phyloP scores from a whole-genome alignment of 495 filamentous ascomycete genomes.

The Neurospora sp. region DNA sequence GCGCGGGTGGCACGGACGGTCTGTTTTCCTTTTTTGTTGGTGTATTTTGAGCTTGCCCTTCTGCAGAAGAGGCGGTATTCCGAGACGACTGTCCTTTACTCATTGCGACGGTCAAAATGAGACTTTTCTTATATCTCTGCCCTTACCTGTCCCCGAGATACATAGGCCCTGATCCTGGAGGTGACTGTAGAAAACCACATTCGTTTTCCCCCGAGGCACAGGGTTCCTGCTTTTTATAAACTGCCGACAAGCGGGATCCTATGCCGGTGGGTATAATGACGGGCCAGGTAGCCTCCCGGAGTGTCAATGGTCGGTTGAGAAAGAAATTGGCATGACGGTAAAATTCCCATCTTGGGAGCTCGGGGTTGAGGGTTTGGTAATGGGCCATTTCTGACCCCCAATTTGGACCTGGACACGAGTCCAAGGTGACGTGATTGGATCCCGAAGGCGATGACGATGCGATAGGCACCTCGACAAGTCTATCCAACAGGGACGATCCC shows the following conservation, averaged over 20 bases:
- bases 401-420: not conserved
- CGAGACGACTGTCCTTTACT: not conserved
- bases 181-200: not conserved
- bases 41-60: not conserved
- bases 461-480: not conserved
- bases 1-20: not conserved
- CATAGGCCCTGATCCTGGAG: not conserved
- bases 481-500: not conserved
- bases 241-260: not conserved
- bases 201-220: not conserved
- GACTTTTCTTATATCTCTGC: not conserved
- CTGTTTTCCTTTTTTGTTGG: not conserved
- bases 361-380: not conserved
- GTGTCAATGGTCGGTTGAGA: not conserved
- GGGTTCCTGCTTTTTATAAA: not conserved
- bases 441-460: conserved; percentile 9
- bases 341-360: not conserved
- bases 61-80: not conserved
- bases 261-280: not conserved
- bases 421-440: conserved; percentile 5
- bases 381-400: not conserved
- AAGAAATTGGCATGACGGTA: not conserved
- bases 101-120: not conserved
- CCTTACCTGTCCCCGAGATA: not conserved
- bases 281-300: not conserved